These are phyloP conservation scores for Vickermania spadyakhi DNA, from an alignment of 208 protist genomes.

Conservation along the genomic window DNA sequence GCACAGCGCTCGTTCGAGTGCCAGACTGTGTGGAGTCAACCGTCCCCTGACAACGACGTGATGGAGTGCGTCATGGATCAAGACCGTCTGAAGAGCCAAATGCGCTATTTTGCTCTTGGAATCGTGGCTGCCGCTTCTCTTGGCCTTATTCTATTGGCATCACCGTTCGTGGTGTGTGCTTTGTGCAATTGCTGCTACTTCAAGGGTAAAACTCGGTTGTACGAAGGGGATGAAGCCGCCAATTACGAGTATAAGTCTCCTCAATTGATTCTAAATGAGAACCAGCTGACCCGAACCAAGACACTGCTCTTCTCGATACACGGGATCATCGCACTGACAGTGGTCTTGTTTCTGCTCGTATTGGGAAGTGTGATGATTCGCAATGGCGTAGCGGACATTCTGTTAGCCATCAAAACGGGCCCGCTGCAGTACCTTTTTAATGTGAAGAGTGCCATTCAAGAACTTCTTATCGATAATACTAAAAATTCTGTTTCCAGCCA, in stretches of 20 bases:
- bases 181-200: constrained; percentile 43
- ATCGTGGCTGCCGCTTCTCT: constrained; percentile 37
- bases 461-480: constrained; percentile 25
- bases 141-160: constrained; percentile 29
- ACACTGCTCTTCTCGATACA: neutral
- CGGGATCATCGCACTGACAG: constrained; percentile 32
- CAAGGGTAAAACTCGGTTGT: neutral
- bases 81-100: constrained; percentile 38
- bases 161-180: constrained; percentile 12
- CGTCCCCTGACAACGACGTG: constrained; percentile 48
- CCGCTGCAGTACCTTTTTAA: constrained; percentile 37
- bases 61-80: constrained; percentile 37
- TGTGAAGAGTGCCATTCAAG: constrained; percentile 19
- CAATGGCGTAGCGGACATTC: neutral
- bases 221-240: constrained; percentile 1
- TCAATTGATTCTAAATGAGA: neutral
- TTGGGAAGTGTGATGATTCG: constrained; percentile 30
- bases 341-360: constrained; percentile 44
- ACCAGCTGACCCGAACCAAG: neutral
- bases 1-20: constrained; percentile 61
- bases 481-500: constrained; percentile 7
- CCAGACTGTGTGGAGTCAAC: constrained; percentile 49
- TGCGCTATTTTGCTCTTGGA: constrained; percentile 44
- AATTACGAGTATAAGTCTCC: neutral
- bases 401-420: constrained; percentile 20